These are phyloP conservation scores for Nitzschia sp. DNA, from an alignment of 108 stramenopile genomes.

Conservation along the genomic window DNA sequence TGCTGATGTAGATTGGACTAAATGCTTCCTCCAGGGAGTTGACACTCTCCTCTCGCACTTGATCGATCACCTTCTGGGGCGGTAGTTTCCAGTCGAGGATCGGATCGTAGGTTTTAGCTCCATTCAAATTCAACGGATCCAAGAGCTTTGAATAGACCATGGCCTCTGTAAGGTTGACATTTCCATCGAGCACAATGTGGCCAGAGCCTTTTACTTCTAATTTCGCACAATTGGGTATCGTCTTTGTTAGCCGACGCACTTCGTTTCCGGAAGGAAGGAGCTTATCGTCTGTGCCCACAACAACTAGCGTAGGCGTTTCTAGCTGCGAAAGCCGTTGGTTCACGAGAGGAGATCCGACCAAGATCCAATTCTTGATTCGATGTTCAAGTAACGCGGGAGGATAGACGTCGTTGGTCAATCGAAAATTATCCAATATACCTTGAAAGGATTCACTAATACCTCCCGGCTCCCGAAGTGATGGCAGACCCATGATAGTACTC, in stretches of 20 bases:
- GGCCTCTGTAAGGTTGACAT: conserved; percentile 86
- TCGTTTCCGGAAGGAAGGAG: conserved; percentile 76
- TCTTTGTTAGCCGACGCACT: conserved; percentile 54
- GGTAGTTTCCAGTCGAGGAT: conserved; percentile 80
- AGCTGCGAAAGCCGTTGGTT: conserved; percentile 52
- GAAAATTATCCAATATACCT: conserved; percentile 45
- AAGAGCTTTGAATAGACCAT: conserved; percentile 72
- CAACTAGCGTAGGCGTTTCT: conserved; percentile 68
- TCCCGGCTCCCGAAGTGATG: conserved; percentile 14
- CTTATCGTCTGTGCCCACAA: conserved; percentile 76
- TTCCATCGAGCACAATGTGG: conserved; percentile 78
- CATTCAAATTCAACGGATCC: conserved; percentile 54
- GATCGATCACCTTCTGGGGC: conserved; percentile 49
- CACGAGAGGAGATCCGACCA: conserved; percentile 64
- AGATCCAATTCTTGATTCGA: conserved; percentile 76
- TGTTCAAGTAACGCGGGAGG: conserved; percentile 64
- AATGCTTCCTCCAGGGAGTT: conserved; percentile 54
- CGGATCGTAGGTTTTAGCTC: conserved; percentile 61
- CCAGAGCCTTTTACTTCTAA: conserved; percentile 64
- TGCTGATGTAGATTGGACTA: conserved; percentile 85
- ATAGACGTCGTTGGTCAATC: conserved; percentile 56
- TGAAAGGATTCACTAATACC: conserved; percentile 30
- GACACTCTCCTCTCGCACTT: conserved; percentile 52
- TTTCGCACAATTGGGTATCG: conserved; percentile 62
- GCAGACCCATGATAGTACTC: conserved; percentile 41